Evolutionary conservation across 202 grass and related monocot species (phyloP).

Genomic region (Miscanthus sacchariflorus): DNA sequence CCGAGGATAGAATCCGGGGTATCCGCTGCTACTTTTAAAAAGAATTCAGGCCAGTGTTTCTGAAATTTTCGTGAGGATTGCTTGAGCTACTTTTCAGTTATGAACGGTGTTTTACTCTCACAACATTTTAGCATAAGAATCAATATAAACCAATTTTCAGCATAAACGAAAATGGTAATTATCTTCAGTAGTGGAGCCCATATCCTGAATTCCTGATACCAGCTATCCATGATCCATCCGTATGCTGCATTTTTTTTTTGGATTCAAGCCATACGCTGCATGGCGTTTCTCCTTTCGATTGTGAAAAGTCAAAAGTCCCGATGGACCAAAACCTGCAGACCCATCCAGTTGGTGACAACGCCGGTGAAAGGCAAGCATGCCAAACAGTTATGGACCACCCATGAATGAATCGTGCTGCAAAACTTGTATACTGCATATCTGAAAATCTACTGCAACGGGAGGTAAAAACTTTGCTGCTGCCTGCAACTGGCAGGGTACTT

Average conservation of each 20-base stretch:
- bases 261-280: background rate
- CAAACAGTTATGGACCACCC: background rate
- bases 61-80: no score
- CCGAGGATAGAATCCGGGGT: background rate
- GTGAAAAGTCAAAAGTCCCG: slow-evolving; percentile 17
- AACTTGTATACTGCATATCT: background rate
- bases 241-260: background rate
- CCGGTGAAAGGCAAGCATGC: background rate
- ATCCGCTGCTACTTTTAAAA: no score
- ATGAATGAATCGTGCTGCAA: background rate
- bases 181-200: background rate
- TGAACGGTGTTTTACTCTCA: no score
- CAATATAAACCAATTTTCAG: no score
- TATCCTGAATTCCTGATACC: background rate
- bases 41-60: background rate
- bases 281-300: background rate
- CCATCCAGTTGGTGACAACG: background rate
- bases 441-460: background rate
- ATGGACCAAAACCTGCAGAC: background rate
- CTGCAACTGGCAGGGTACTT: slow-evolving; percentile 2
- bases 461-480: slow-evolving; percentile 28
- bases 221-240: background rate
- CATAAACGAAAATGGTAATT: no score
- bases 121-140: no score
- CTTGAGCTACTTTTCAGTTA: no score